phyloP scores from a whole-genome alignment of 768 basidiomycete genomes.

The Phylloporus arenicola region DNA sequence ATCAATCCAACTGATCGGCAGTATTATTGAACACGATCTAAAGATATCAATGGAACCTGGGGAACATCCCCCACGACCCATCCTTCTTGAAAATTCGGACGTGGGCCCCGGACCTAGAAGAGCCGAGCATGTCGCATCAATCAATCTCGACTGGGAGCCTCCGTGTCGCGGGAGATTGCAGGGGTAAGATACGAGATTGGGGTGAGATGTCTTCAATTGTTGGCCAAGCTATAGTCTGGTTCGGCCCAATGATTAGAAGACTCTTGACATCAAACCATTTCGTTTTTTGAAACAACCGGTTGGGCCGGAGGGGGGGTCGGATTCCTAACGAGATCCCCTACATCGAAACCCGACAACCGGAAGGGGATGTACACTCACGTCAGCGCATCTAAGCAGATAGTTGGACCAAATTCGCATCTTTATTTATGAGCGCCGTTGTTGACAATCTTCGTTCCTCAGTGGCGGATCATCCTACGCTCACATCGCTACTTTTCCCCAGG shows the following conservation, averaged over 20 bases:
- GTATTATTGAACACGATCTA: background rate
- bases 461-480: slow-evolving; percentile 12
- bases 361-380: background rate
- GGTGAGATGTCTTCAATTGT: background rate
- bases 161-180: background rate
- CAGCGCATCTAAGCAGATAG: background rate
- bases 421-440: background rate
- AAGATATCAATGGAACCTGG: background rate
- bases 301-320: background rate
- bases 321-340: background rate
- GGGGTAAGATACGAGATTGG: background rate
- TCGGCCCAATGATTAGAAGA: background rate
- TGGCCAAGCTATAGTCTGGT: background rate
- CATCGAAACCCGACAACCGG: background rate
- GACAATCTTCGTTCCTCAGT: slow-evolving; percentile 12
- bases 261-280: background rate
- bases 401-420: background rate
- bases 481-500: background rate
- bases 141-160: background rate
- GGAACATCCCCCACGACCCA: background rate
- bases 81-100: background rate
- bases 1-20: background rate
- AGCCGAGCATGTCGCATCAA: slow-evolving; percentile 17
- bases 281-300: background rate
- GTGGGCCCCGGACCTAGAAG: background rate